Percentiles rank a stretch among this genome's conserved stretches.
Evolutionary conservation across 2,329 filamentous ascomycete species (phyloP).

Genomic region (Fusarium oxysporum): DNA sequence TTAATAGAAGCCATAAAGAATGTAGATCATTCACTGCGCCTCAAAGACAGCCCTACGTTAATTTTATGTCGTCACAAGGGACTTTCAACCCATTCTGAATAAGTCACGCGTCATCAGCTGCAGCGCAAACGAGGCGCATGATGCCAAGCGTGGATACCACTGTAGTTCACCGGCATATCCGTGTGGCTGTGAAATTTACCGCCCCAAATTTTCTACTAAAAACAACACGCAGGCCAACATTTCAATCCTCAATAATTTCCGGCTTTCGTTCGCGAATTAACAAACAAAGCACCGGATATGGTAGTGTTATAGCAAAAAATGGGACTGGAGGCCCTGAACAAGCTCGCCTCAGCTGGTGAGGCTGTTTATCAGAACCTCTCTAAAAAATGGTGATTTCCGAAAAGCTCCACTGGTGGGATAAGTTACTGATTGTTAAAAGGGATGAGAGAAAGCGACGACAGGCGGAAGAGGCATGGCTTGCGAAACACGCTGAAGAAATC

Average conservation of each 20-base stretch:
- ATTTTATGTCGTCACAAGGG: not conserved
- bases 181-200: constrained; percentile 30
- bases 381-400: constrained; percentile 28
- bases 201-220: constrained; percentile 11
- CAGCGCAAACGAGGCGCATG: constrained; percentile 21
- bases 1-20: not conserved
- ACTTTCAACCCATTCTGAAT: not conserved
- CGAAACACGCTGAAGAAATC: constrained; percentile 26
- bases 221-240: not conserved
- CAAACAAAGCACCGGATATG: no score
- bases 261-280: no score
- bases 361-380: constrained; percentile 34
- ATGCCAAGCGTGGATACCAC: constrained; percentile 21
- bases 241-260: no score
- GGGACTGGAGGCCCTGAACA: constrained; percentile 36
- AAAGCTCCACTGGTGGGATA: rapidly evolving
- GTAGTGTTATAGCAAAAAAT: constrained; percentile 16
- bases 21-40: not conserved
- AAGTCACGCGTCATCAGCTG: constrained; percentile 15
- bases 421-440: not conserved
- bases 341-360: constrained; percentile 24
- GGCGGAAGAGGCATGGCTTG: constrained; percentile 7
- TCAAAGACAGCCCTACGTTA: not conserved
- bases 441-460: constrained; percentile 19
- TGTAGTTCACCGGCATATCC: constrained; percentile 14